phyloP scores from a whole-genome alignment of 2,329 filamentous ascomycete genomes.

The Neonectria neomacrospora region DNA sequence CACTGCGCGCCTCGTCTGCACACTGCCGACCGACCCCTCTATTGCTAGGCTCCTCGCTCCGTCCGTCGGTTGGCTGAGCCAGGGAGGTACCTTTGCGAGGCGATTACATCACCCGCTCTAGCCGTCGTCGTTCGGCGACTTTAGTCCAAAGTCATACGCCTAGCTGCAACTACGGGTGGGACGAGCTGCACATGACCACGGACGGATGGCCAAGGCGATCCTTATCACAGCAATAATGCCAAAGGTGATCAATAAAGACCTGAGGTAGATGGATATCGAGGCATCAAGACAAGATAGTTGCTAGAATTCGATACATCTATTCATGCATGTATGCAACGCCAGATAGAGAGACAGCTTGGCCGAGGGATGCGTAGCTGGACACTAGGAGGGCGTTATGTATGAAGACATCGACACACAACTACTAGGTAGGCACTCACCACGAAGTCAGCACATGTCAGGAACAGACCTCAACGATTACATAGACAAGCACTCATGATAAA shows the following conservation, averaged over 20 bases:
- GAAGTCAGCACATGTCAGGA: background rate
- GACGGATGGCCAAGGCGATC: background rate
- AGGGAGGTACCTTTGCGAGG: no score
- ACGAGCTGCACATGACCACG: slow-evolving; percentile 18
- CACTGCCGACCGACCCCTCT: no score
- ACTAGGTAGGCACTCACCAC: no score
- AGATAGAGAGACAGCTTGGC: background rate
- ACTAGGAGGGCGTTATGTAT: background rate
- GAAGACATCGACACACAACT: background rate
- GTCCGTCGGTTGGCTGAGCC: background rate
- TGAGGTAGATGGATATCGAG: no score
- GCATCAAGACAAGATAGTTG: background rate
- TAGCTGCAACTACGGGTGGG: slow-evolving; percentile 2
- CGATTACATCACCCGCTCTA: slow-evolving; percentile 17
- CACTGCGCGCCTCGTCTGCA: background rate
- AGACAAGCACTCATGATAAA: background rate
- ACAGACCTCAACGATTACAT: background rate
- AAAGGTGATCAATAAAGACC: background rate
- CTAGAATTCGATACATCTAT: background rate
- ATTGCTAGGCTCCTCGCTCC: no score
- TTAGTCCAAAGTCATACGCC: slow-evolving; percentile 12
- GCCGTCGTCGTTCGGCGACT: slow-evolving; percentile 15
- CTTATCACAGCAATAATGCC: background rate
- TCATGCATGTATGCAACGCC: background rate
- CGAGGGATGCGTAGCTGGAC: background rate